phyloP scores from a whole-genome alignment of 352 stramenopile genomes.

The Phytophthora meadii region DNA sequence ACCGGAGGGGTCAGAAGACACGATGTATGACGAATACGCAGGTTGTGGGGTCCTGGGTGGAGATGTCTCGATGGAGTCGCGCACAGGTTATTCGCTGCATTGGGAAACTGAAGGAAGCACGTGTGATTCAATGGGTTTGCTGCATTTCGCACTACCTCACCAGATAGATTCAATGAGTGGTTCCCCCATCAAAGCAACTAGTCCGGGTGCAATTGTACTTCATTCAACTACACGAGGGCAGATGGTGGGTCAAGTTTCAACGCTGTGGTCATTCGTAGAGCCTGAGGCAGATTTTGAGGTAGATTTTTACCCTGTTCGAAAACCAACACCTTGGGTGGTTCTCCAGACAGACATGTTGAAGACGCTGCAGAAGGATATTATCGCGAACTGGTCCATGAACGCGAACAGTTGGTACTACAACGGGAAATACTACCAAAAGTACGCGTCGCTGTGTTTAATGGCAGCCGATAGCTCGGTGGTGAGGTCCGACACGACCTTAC shows the following conservation, averaged over 20 bases:
- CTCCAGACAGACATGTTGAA: slow-evolving; percentile 45
- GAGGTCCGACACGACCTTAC: slow-evolving; percentile 55
- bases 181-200: slow-evolving; percentile 19
- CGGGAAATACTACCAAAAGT: slow-evolving; percentile 82
- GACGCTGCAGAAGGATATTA: slow-evolving; percentile 63
- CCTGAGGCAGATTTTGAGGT: slow-evolving; percentile 57
- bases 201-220: slow-evolving; percentile 38
- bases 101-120: slow-evolving; percentile 56
- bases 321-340: slow-evolving; percentile 37
- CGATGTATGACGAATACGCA: slow-evolving; percentile 63
- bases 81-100: slow-evolving; percentile 66
- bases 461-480: slow-evolving; percentile 55
- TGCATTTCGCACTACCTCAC: slow-evolving; percentile 75
- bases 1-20: slow-evolving; percentile 39
- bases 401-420: slow-evolving; percentile 78
- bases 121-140: slow-evolving; percentile 49
- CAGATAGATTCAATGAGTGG: slow-evolving; percentile 58
- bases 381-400: slow-evolving; percentile 52
- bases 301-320: slow-evolving; percentile 57
- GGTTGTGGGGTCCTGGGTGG: slow-evolving; percentile 63
- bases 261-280: slow-evolving; percentile 57
- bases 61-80: slow-evolving; percentile 55
- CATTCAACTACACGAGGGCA: slow-evolving; percentile 61
- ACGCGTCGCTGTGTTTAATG: slow-evolving; percentile 78
- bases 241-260: slow-evolving; percentile 54